Evolutionary conservation across 805 yeast species (phyloP).

Genomic region (Yamadazyma nakazawae): DNA sequence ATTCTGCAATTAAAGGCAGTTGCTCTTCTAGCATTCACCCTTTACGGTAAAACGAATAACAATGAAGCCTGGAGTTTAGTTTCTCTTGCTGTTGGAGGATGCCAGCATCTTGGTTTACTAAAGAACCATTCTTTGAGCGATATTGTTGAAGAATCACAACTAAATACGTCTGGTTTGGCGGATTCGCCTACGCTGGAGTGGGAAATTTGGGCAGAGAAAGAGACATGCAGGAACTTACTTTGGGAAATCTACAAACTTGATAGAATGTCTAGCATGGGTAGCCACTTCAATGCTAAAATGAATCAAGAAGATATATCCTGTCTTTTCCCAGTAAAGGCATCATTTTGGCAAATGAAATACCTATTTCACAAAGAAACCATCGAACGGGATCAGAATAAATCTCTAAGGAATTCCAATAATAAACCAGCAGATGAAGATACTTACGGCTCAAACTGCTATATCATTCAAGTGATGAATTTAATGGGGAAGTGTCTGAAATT

Average conservation of each 20-base stretch:
- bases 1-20: constrained; percentile 13
- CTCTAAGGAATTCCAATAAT: not conserved
- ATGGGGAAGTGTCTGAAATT: constrained; percentile 14
- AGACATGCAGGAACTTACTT: constrained; percentile 11
- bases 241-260: constrained; percentile 19
- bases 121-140: constrained; percentile 9
- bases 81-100: constrained; percentile 16
- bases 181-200: constrained; percentile 4
- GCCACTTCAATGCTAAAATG: constrained; percentile 13
- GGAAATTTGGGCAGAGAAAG: constrained; percentile 15
- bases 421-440: not conserved
- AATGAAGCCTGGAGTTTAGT: constrained; percentile 17
- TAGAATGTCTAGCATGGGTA: constrained; percentile 13
- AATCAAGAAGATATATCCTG: constrained; percentile 12
- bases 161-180: not conserved
- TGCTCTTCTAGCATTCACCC: constrained; percentile 14
- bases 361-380: constrained; percentile 4
- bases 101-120: constrained; percentile 14
- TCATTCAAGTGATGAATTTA: constrained; percentile 14
- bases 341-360: constrained; percentile 9
- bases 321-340: constrained; percentile 12
- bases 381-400: constrained; percentile 9
- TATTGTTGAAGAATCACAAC: not conserved
- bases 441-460: constrained; percentile 12
- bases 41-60: constrained; percentile 13